Percentiles rank a stretch among this genome's conserved stretches.
These are phyloP conservation scores for Kalanchoe fedtschenkoi DNA, from an alignment of 164 flowering plant genomes.

Conservation along the genomic window DNA sequence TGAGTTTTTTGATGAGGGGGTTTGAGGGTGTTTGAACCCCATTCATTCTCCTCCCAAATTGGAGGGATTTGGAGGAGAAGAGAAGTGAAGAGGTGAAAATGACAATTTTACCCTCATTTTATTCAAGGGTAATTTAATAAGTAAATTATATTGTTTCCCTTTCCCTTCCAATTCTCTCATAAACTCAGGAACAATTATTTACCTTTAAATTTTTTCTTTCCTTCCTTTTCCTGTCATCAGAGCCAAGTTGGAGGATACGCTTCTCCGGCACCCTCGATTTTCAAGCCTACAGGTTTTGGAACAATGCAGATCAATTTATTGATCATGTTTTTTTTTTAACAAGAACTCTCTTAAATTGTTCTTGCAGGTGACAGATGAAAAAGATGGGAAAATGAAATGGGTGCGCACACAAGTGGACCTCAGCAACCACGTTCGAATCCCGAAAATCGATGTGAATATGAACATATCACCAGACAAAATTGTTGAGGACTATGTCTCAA, in stretches of 20 bases:
- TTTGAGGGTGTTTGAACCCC: too few species aligned
- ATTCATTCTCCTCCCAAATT: too few species aligned
- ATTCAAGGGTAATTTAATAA: too few species aligned
- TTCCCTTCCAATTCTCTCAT: too few species aligned
- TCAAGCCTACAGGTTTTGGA: slow-evolving; percentile 34
- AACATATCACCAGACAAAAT: slow-evolving; percentile 27
- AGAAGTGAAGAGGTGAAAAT: too few species aligned
- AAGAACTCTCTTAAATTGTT: background rate
- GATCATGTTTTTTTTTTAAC: background rate
- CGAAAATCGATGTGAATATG: slow-evolving; percentile 18
- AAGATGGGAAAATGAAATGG: slow-evolving; percentile 27
- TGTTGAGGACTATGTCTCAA: slow-evolving; percentile 39
- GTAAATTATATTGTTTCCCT: too few species aligned
- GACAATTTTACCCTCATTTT: too few species aligned
- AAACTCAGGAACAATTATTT: too few species aligned
- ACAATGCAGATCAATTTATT: background rate
- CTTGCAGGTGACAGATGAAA: slow-evolving; percentile 25
- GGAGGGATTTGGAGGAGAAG: too few species aligned
- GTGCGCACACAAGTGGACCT: slow-evolving; percentile 33
- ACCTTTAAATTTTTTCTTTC: too few species aligned
- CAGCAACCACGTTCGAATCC: slow-evolving; percentile 35
- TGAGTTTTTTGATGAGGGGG: too few species aligned
- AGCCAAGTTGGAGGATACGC: slow-evolving; percentile 17
- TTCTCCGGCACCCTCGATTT: slow-evolving; percentile 43
- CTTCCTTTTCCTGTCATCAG: too few species aligned